Evolutionary conservation across 768 basidiomycete genomes (phyloP).

Genomic region (Phaeotremella skinneri): DNA sequence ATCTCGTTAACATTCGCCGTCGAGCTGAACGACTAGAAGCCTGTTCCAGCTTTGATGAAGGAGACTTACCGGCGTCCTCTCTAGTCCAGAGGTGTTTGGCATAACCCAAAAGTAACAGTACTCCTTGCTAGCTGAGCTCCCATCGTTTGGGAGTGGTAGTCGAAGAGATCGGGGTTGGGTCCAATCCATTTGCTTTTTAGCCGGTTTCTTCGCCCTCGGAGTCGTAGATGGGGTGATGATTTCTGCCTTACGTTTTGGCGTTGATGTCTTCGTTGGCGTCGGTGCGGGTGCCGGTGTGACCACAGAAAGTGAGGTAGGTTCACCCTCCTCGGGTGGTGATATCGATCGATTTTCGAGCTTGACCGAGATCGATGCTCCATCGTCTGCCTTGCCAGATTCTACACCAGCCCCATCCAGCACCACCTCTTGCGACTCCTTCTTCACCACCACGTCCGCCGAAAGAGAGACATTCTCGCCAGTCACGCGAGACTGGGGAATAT

Average conservation of each 20-base stretch:
- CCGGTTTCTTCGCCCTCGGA: conserved; percentile 9
- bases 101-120: conserved; percentile 74
- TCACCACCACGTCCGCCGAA: too few relatives aligned
- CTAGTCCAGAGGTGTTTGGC: conserved; percentile 73
- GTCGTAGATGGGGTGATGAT: background rate
- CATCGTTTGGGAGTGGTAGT: conserved; percentile 14
- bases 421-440: background rate
- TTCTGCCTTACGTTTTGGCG: conserved; percentile 1
- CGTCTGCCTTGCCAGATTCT: background rate
- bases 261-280: background rate
- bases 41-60: background rate
- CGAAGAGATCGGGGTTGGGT: conserved; percentile 29
- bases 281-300: background rate
- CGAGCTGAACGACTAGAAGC: background rate
- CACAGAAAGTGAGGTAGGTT: background rate
- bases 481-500: background rate
- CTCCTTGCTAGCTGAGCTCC: conserved; percentile 8
- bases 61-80: conserved; percentile 64
- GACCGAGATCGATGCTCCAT: background rate
- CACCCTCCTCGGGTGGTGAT: background rate
- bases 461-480: too few relatives aligned
- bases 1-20: conserved; percentile 9
- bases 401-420: too few relatives aligned
- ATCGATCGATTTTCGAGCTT: conserved; percentile 4
- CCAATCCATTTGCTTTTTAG: conserved; percentile 29